phyloP scores from a whole-genome alignment of 768 basidiomycete genomes.

The Amanita fuliginea region DNA sequence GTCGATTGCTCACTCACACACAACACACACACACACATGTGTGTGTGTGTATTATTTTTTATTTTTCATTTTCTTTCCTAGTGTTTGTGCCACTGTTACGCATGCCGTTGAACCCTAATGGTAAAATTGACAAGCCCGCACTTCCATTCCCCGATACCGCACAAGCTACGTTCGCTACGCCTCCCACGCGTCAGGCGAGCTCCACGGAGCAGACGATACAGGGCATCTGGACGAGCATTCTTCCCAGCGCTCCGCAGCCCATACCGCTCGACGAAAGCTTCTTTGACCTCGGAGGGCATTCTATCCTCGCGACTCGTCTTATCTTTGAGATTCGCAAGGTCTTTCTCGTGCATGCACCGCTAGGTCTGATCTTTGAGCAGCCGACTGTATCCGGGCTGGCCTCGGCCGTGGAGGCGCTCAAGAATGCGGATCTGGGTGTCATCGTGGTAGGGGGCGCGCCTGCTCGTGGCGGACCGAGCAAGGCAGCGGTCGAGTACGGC shows the following conservation, averaged over 20 bases:
- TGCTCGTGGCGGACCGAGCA: conserved; percentile 10
- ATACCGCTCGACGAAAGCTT: conserved; percentile 90
- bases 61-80: too few relatives aligned
- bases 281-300: conserved; percentile 98
- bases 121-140: conserved; percentile 97
- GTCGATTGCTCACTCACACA: not conserved
- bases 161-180: conserved; percentile 35
- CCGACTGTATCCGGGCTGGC: conserved; percentile 80
- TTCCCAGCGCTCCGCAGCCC: conserved; percentile 67
- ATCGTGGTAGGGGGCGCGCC: conserved; percentile 7
- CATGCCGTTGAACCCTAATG: conserved; percentile 98
- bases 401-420: conserved; percentile 59
- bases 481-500: conserved; percentile 43
- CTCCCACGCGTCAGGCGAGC: conserved; percentile 29
- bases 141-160: conserved; percentile 98
- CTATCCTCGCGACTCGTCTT: conserved; percentile 92
- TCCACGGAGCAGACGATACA: conserved; percentile 75
- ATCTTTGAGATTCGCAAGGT: conserved; percentile 94
- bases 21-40: too few relatives aligned
- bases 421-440: conserved; percentile 69
- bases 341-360: conserved; percentile 83
- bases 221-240: conserved; percentile 73
- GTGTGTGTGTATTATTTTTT: too few relatives aligned
- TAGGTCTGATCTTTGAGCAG: conserved; percentile 85
- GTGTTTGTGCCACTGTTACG: conserved; percentile 91